Percentiles rank a stretch among this genome's conserved stretches.
These are phyloP conservation scores for Fusarium sp. DNA, from an alignment of 2,329 filamentous ascomycete genomes.

Conservation along the genomic window DNA sequence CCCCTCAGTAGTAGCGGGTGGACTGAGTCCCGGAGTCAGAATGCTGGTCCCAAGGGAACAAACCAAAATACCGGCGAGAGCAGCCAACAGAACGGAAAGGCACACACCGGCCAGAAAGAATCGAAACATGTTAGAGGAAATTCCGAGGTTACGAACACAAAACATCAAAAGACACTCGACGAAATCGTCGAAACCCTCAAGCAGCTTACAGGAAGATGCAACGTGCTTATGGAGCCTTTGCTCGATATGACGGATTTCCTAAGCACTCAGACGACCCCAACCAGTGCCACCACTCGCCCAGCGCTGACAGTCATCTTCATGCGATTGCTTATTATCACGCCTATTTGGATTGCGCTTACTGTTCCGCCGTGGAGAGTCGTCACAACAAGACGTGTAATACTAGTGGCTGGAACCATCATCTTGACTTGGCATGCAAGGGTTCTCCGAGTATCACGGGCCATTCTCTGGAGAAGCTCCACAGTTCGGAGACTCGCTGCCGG, in stretches of 20 bases:
- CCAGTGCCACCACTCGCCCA: constrained; percentile 88
- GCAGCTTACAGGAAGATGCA: constrained; percentile 90
- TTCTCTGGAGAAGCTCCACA: constrained; percentile 88
- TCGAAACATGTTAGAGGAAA: constrained; percentile 57
- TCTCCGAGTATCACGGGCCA: constrained; percentile 83
- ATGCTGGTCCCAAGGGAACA: constrained; percentile 35
- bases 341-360: constrained; percentile 86
- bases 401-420: constrained; percentile 87
- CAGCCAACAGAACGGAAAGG: constrained; percentile 43
- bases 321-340: constrained; percentile 86
- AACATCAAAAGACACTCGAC: constrained; percentile 93
- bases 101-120: constrained; percentile 44
- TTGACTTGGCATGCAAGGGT: constrained; percentile 94
- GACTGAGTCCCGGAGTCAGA: constrained; percentile 59
- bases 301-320: constrained; percentile 91
- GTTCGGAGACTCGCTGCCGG: constrained; percentile 76
- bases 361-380: constrained; percentile 86
- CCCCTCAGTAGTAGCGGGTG: constrained; percentile 88
- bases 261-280: constrained; percentile 88
- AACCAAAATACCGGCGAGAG: constrained; percentile 30
- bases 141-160: constrained; percentile 72
- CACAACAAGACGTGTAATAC: constrained; percentile 83
- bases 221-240: constrained; percentile 89
- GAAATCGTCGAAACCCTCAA: constrained; percentile 96
- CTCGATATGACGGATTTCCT: constrained; percentile 92